Evolutionary conservation across 2,329 filamentous ascomycete species (phyloP).

Genomic region (Lecanosticta acicola): DNA sequence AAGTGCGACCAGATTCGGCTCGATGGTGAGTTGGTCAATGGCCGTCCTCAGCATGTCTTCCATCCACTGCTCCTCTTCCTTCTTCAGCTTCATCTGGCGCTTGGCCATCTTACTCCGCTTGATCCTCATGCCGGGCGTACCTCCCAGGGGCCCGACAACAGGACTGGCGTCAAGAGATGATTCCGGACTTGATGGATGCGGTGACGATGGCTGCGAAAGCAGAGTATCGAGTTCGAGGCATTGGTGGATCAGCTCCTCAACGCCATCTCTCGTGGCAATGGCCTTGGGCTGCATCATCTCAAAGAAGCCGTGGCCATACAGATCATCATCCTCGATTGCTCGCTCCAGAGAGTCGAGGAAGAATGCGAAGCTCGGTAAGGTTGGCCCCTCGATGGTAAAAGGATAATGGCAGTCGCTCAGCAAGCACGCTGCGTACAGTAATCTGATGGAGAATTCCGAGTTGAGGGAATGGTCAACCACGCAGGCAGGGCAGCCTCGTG

Average conservation of each 20-base stretch:
- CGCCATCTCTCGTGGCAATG: slow-evolving; percentile 37
- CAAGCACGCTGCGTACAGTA: slow-evolving; percentile 44
- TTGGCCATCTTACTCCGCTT: slow-evolving; percentile 42
- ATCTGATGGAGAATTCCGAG: slow-evolving; percentile 44
- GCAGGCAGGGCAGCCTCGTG: slow-evolving; percentile 51
- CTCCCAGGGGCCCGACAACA: slow-evolving; percentile 23
- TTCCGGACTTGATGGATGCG: slow-evolving; percentile 21
- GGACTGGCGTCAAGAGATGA: slow-evolving; percentile 18
- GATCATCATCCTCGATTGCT: slow-evolving; percentile 38
- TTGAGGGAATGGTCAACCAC: slow-evolving; percentile 40
- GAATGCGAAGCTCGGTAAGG: slow-evolving; percentile 34
- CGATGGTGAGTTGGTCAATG: background rate
- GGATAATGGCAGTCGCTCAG: slow-evolving; percentile 40
- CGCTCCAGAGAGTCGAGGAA: slow-evolving; percentile 40
- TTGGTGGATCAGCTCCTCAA: slow-evolving; percentile 44
- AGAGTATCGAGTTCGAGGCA: slow-evolving; percentile 40
- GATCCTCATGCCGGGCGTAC: slow-evolving; percentile 30
- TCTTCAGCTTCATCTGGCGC: slow-evolving; percentile 40
- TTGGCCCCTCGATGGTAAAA: slow-evolving; percentile 31
- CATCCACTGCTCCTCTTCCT: slow-evolving; percentile 41
- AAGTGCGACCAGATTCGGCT: background rate
- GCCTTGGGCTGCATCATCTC: slow-evolving; percentile 42
- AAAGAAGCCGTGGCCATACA: slow-evolving; percentile 42
- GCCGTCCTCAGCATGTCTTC: slow-evolving; percentile 34
- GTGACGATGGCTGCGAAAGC: slow-evolving; percentile 23